A percentile compares a stretch with the other conserved stretches of the same genome.
phyloP scores from a whole-genome alignment of 257 asterid species.

The Lycium barbarum region DNA sequence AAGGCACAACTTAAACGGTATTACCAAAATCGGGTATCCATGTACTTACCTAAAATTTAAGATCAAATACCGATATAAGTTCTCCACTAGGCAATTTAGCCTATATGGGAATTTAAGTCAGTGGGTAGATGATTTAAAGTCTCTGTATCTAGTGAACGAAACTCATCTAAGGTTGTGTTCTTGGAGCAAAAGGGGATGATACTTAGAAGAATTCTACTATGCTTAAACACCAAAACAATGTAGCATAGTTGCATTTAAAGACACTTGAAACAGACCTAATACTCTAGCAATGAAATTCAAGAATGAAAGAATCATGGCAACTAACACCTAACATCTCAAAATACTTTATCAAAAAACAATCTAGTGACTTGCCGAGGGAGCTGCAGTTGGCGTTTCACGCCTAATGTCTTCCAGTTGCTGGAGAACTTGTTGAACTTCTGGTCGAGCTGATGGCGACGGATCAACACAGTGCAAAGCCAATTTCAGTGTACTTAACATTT shows the following conservation, averaged over 20 bases:
- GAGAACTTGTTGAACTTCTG: conserved; percentile 71
- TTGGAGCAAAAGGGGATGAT: not conserved
- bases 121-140: not conserved
- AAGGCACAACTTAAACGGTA: no score
- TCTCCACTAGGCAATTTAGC: not conserved
- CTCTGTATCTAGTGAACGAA: not conserved
- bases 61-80: not conserved
- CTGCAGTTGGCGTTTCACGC: conserved; percentile 49
- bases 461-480: conserved; percentile 95
- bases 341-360: not conserved
- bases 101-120: not conserved
- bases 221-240: not conserved
- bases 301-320: conserved; percentile 75
- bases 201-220: not conserved
- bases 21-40: no score
- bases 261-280: not conserved
- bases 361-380: conserved; percentile 42
- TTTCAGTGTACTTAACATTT: conserved; percentile 73
- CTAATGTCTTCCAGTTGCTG: conserved; percentile 90
- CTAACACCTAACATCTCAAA: not conserved
- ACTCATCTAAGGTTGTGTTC: not conserved
- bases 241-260: not conserved
- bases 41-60: not conserved
- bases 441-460: conserved; percentile 79
- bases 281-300: conserved; percentile 39